Conservation (phyloP, 2,329 filamentous ascomycete species). For the Trichoderma sp. region DNA sequence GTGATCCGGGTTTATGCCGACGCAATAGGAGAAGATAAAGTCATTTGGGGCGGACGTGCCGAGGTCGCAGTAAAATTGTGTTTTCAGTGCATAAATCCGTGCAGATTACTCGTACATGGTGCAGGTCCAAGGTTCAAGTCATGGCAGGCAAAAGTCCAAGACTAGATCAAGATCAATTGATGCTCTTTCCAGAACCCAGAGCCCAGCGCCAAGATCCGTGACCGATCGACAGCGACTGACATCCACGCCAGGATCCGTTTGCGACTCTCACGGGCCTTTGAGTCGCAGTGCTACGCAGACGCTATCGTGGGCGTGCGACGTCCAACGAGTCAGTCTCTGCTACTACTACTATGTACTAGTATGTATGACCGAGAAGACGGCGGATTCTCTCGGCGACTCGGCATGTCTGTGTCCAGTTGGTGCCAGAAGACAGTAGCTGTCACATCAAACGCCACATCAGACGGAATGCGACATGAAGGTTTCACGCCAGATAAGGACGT, state of each 20-base stretch:
- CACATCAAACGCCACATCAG: neutral
- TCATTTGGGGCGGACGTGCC: neutral
- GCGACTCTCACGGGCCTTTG: neutral
- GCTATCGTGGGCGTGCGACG: slow-evolving; percentile 12
- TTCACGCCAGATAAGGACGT: neutral
- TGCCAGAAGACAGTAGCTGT: neutral
- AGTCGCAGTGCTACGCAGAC: neutral
- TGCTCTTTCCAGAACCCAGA: neutral
- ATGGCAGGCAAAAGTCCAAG: neutral
- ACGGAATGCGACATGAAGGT: neutral
- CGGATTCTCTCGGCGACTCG: slow-evolving; percentile 2
- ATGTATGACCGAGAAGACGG: neutral
- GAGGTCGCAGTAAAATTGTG: neutral
- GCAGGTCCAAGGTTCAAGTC: neutral
- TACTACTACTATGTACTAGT: too few relatives aligned
- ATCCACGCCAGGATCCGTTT: neutral
- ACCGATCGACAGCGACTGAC: neutral
- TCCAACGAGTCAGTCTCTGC: slow-evolving; percentile 2
- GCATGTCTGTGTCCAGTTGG: neutral
- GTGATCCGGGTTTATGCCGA: neutral
- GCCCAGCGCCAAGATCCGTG: neutral
- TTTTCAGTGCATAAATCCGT: neutral
- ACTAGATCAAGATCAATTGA: too few relatives aligned
- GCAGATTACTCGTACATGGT: neutral
- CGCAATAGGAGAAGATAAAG: neutral